phyloP scores from a whole-genome alignment of 257 asterid genomes.

The Scutellaria baicalensis region DNA sequence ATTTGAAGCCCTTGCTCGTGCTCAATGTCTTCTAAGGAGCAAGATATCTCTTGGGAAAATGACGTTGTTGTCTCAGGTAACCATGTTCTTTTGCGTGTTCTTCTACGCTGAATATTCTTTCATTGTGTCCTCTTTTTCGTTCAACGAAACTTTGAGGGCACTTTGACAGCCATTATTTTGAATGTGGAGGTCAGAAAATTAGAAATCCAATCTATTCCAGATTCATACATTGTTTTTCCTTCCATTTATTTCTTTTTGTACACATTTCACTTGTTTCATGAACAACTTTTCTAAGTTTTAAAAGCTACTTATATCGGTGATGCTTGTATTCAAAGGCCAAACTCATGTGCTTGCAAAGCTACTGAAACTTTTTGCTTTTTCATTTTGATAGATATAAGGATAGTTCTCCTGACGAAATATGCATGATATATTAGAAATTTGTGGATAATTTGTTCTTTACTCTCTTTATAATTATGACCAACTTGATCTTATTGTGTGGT shows the following conservation, averaged over 20 bases:
- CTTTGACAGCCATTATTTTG: not conserved
- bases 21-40: constrained; percentile 88
- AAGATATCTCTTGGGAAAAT: constrained; percentile 83
- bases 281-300: too few relatives aligned
- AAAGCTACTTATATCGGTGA: not conserved
- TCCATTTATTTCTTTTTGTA: not conserved
- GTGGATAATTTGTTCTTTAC: not conserved
- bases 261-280: not conserved
- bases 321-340: not conserved
- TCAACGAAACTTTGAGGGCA: not conserved
- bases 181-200: not conserved
- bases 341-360: not conserved
- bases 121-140: constrained; percentile 4
- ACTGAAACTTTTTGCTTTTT: not conserved
- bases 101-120: constrained; percentile 6
- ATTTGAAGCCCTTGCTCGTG: constrained; percentile 99
- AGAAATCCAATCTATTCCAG: too few relatives aligned
- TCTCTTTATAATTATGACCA: not conserved
- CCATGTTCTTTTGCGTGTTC: constrained; percentile 3
- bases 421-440: not conserved
- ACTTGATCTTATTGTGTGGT: not conserved
- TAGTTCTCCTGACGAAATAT: not conserved
- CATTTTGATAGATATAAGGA: not conserved
- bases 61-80: constrained; percentile 83
- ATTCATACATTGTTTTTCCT: not conserved